phyloP scores from a whole-genome alignment of 2,329 filamentous ascomycete genomes.

The Aureobasidium sp. region DNA sequence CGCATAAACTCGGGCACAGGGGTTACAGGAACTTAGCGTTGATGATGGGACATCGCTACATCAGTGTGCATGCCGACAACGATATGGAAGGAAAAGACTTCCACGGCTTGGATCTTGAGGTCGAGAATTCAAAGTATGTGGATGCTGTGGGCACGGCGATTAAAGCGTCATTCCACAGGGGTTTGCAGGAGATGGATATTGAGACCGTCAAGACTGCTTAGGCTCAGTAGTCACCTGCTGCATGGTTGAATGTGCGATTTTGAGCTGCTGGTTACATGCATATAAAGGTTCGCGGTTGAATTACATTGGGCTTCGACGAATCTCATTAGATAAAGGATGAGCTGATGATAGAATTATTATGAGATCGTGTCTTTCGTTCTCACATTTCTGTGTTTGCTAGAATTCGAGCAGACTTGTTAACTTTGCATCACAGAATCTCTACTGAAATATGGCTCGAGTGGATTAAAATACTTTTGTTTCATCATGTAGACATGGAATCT shows the following conservation, averaged over 20 bases:
- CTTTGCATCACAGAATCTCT: not conserved
- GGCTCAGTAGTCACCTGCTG: no score
- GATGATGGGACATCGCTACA: not conserved
- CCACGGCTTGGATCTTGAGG: not conserved
- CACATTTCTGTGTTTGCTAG: not conserved
- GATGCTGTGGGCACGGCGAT: not conserved
- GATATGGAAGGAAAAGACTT: not conserved
- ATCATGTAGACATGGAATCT: not conserved
- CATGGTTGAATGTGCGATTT: no score
- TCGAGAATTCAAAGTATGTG: not conserved
- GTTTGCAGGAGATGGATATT: not conserved
- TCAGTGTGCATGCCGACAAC: not conserved
- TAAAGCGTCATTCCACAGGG: not conserved
- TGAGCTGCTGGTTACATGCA: no score
- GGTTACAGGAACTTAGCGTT: not conserved
- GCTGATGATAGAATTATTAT: not conserved
- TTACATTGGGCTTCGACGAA: no score
- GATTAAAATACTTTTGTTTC: not conserved
- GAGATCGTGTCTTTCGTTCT: not conserved
- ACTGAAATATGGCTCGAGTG: not conserved
- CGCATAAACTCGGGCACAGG: not conserved
- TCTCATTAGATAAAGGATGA: slow-evolving; percentile 15
- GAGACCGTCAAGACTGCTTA: not conserved
- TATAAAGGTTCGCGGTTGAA: no score
- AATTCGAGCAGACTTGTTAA: not conserved